A percentile compares a stretch with the other conserved stretches of the same genome.
Evolutionary conservation across 805 yeast species (phyloP).

Genomic region (Candida insectorum): DNA sequence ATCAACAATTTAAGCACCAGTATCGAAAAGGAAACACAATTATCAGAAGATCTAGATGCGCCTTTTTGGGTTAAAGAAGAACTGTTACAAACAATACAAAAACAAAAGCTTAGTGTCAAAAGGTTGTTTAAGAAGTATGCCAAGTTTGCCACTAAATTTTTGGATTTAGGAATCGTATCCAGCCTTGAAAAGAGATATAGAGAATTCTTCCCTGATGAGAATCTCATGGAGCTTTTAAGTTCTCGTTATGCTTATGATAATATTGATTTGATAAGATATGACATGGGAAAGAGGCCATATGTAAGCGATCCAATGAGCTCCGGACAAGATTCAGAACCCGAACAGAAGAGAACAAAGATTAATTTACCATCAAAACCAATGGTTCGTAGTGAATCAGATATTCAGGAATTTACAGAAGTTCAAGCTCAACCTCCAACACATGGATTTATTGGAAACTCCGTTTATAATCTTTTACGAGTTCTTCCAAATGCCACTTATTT

Average conservation of each 20-base stretch:
- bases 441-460: constrained; percentile 31
- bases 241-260: constrained; percentile 38
- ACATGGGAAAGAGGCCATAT: constrained; percentile 25
- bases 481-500: constrained; percentile 62
- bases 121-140: constrained; percentile 47
- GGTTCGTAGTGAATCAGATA: constrained; percentile 2
- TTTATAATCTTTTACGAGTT: constrained; percentile 46
- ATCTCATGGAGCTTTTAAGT: constrained; percentile 33
- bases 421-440: constrained; percentile 7
- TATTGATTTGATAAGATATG: constrained; percentile 35
- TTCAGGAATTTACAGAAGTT: constrained; percentile 1
- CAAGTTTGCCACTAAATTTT: constrained; percentile 64
- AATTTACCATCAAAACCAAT: constrained; percentile 11
- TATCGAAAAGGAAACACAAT: constrained; percentile 14
- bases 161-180: constrained; percentile 65
- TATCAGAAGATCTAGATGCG: constrained; percentile 19
- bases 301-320: constrained; percentile 10
- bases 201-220: constrained; percentile 62
- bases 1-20: constrained; percentile 49
- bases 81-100: constrained; percentile 26
- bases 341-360: constrained; percentile 5
- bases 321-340: constrained; percentile 13
- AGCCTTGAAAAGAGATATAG: constrained; percentile 65
- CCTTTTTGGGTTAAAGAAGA: constrained; percentile 45
- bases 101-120: constrained; percentile 24